phyloP scores from a whole-genome alignment of 495 filamentous ascomycete species.

The Aspergillus nidulans region DNA sequence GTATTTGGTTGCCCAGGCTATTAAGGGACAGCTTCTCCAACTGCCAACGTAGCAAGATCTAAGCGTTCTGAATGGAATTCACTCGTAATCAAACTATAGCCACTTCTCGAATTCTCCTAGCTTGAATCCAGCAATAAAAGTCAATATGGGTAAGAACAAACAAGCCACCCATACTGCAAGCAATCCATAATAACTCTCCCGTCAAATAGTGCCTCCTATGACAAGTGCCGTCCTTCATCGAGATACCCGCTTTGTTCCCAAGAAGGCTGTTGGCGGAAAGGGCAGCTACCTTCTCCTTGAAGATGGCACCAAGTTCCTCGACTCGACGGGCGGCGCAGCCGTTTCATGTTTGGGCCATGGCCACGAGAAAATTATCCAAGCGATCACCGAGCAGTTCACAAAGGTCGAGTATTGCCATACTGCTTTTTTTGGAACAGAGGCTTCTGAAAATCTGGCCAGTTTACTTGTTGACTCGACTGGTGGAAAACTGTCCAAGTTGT shows the following conservation, averaged over 20 bases:
- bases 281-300: conserved; percentile 48
- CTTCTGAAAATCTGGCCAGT: conserved; percentile 41
- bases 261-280: conserved; percentile 37
- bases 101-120: neutral
- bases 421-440: conserved; percentile 45
- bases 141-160: neutral
- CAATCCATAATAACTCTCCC: neutral
- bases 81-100: too few relatives aligned
- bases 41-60: neutral
- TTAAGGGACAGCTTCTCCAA: neutral
- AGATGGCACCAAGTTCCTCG: conserved; percentile 60
- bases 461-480: conserved; percentile 45
- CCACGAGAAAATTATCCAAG: conserved; percentile 38
- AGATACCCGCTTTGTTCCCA: conserved; percentile 36
- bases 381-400: conserved; percentile 47
- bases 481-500: conserved; percentile 40
- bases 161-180: neutral
- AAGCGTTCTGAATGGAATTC: neutral
- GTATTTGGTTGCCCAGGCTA: conserved; percentile 24
- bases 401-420: conserved; percentile 51
- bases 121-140: neutral
- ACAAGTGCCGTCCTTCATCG: conserved; percentile 42
- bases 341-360: conserved; percentile 50
- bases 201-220: conserved; percentile 4
- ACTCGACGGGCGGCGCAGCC: conserved; percentile 53